A percentile compares a stretch with the other conserved stretches of the same genome.
phyloP scores from a whole-genome alignment of 768 basidiomycete species.

The Exidia glandulosa region DNA sequence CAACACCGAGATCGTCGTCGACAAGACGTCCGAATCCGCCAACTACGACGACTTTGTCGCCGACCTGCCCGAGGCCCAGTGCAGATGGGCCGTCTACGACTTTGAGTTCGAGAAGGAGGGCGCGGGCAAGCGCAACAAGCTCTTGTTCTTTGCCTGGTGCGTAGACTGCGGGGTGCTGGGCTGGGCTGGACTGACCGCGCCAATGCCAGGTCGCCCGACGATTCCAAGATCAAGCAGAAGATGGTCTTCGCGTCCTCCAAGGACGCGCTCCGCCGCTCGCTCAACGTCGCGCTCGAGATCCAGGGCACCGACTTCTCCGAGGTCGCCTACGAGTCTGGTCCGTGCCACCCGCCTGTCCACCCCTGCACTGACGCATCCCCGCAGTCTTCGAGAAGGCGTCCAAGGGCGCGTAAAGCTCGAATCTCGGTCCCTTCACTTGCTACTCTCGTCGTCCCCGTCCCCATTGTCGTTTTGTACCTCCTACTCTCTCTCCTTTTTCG shows the following conservation, averaged over 20 bases:
- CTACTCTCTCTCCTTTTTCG: no score
- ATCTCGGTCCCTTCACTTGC: no score
- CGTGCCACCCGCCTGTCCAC: no score
- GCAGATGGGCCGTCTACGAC: constrained; percentile 90
- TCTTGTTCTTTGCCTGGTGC: constrained; percentile 78
- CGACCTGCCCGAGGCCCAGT: constrained; percentile 62
- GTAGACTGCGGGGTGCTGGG: constrained; percentile 23
- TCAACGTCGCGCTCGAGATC: constrained; percentile 74
- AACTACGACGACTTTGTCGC: constrained; percentile 65
- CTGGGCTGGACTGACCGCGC: not conserved
- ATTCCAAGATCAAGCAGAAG: constrained; percentile 78
- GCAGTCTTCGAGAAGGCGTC: no score
- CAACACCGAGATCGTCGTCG: constrained; percentile 65
- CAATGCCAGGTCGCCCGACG: constrained; percentile 80
- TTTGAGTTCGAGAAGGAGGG: constrained; percentile 69
- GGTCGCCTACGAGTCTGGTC: constrained; percentile 60
- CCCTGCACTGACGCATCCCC: no score
- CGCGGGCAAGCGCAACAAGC: constrained; percentile 74
- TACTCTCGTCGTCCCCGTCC: no score
- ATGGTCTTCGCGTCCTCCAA: constrained; percentile 89
- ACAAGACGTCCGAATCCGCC: constrained; percentile 41
- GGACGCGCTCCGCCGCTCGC: constrained; percentile 58
- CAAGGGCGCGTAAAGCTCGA: no score
- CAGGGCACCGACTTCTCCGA: constrained; percentile 77
- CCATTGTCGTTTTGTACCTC: no score